phyloP scores from a whole-genome alignment of 345 rosid species.

The Linum trigynum region DNA sequence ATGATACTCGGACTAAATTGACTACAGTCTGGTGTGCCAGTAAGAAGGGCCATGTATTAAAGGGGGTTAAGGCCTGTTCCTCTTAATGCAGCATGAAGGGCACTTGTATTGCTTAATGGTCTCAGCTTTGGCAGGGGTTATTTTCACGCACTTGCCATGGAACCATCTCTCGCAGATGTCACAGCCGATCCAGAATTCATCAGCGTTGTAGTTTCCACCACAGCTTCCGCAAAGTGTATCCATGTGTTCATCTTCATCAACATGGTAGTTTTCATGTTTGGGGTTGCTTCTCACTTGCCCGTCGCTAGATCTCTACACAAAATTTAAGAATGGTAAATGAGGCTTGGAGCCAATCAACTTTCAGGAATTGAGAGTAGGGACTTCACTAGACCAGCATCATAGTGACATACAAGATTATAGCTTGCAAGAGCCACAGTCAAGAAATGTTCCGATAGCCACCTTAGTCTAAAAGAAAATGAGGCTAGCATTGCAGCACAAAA shows the following conservation, averaged over 20 bases:
- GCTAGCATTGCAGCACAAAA: not conserved
- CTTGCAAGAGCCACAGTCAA: not conserved
- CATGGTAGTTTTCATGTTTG: not conserved
- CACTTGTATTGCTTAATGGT: slow-evolving; percentile 5
- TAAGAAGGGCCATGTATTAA: not conserved
- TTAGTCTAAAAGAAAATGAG: not conserved
- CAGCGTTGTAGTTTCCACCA: slow-evolving; percentile 5
- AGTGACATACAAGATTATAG: not conserved
- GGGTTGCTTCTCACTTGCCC: slow-evolving; percentile 2
- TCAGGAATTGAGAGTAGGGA: not conserved
- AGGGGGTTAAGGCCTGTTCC: not conserved
- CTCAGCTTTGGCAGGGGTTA: slow-evolving; percentile 6
- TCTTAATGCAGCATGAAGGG: slow-evolving; percentile 5
- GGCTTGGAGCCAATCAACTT: not conserved
- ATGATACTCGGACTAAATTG: not conserved
- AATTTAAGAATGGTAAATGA: not conserved
- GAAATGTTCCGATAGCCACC: not conserved
- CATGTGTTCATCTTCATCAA: not conserved
- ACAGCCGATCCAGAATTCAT: slow-evolving; percentile 4
- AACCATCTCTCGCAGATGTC: slow-evolving; percentile 3
- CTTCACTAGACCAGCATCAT: not conserved
- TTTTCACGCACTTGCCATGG: slow-evolving; percentile 5
- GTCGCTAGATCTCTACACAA: not conserved
- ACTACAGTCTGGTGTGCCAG: not conserved
- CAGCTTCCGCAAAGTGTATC: slow-evolving; percentile 1